phyloP scores from a whole-genome alignment of 495 filamentous ascomycete genomes.

The Bacidia gigantensis region DNA sequence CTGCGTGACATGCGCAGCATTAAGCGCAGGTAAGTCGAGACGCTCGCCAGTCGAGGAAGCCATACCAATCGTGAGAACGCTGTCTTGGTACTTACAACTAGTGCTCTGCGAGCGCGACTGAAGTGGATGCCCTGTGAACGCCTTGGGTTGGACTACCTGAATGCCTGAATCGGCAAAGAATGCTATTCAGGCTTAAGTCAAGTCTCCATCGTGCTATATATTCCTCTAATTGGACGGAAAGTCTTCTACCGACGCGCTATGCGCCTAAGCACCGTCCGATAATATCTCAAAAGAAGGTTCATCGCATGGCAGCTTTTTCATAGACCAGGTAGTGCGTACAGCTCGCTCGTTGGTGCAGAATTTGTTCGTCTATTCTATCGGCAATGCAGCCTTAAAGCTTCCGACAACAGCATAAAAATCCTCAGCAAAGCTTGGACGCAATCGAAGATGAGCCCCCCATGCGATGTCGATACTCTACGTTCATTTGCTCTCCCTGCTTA shows the following conservation, averaged over 20 bases:
- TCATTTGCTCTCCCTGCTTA: neutral
- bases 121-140: too few species aligned
- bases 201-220: too few species aligned
- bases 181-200: too few species aligned
- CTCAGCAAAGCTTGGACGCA: neutral
- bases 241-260: constrained; percentile 9
- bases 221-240: neutral
- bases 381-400: neutral
- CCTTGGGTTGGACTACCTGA: too few species aligned
- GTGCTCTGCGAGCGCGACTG: neutral
- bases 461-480: neutral
- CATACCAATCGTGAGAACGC: neutral
- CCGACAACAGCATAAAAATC: neutral
- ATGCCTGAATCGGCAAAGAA: neutral
- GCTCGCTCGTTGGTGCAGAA: neutral
- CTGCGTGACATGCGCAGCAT: neutral
- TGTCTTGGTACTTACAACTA: neutral
- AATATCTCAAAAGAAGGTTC: neutral
- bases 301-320: neutral
- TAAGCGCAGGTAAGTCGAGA: neutral
- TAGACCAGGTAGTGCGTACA: too few species aligned
- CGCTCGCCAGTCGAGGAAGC: neutral
- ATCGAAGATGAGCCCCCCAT: neutral
- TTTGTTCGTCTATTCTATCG: neutral
- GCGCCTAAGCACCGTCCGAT: constrained; percentile 9